phyloP scores from a whole-genome alignment of 768 basidiomycete species.

The Hygrophorus pudorinus region DNA sequence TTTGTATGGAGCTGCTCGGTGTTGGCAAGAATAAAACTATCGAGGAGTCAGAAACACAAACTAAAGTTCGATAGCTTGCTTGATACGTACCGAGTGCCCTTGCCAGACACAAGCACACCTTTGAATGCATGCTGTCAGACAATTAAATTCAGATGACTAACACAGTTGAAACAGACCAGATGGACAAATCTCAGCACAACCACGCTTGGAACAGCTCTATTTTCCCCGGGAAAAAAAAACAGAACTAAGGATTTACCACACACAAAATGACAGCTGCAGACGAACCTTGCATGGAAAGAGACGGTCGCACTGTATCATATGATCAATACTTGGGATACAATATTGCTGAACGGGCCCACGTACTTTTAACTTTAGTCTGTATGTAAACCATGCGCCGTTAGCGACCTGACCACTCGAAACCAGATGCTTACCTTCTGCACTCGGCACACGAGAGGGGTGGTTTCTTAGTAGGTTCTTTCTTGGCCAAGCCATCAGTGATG shows the following conservation, averaged over 20 bases:
- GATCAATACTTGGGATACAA: conserved; percentile 6
- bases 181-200: conserved; percentile 58
- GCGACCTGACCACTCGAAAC: background rate
- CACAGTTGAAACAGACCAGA: conserved; percentile 31
- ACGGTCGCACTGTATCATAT: conserved; percentile 33
- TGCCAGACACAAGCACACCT: conserved; percentile 59
- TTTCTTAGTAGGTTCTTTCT: conserved; percentile 42
- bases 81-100: conserved; percentile 38
- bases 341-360: conserved; percentile 6
- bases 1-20: conserved; percentile 56
- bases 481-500: conserved; percentile 35
- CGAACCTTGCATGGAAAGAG: conserved; percentile 37
- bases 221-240: conserved; percentile 2
- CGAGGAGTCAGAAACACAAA: conserved; percentile 3
- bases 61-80: background rate
- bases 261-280: conserved; percentile 13
- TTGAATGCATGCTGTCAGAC: background rate
- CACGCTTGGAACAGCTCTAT: conserved; percentile 36
- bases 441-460: conserved; percentile 54
- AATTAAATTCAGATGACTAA: background rate
- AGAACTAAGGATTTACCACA: too few species aligned
- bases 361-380: conserved; percentile 49
- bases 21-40: conserved; percentile 52
- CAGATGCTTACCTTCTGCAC: conserved; percentile 41
- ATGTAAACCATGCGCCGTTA: conserved; percentile 6